phyloP scores from a whole-genome alignment of 2,329 filamentous ascomycete genomes.

The Neofusicoccum umdonicola region DNA sequence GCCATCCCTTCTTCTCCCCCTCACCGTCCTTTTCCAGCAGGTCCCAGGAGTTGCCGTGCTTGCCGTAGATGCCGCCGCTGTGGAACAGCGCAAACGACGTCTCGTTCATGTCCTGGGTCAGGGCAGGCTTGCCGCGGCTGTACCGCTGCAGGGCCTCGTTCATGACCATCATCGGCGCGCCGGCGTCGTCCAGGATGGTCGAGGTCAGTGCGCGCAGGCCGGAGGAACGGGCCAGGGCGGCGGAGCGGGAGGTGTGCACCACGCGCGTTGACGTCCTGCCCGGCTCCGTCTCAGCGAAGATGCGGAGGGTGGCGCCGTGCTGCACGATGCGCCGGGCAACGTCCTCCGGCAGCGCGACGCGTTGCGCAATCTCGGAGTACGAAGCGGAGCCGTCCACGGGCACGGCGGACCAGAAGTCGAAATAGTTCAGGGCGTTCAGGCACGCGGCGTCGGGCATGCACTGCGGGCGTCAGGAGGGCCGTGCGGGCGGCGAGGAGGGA shows the following conservation, averaged over 20 bases:
- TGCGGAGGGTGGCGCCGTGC: slow-evolving; percentile 34
- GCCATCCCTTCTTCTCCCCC: slow-evolving; percentile 32
- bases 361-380: slow-evolving; percentile 29
- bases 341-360: slow-evolving; percentile 27
- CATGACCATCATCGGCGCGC: slow-evolving; percentile 29
- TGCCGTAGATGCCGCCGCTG: slow-evolving; percentile 25
- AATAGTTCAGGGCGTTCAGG: slow-evolving; percentile 52
- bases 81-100: slow-evolving; percentile 32
- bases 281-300: slow-evolving; percentile 30
- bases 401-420: slow-evolving; percentile 54
- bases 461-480: slow-evolving; percentile 26
- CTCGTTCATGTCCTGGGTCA: slow-evolving; percentile 26
- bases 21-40: slow-evolving; percentile 33
- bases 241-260: slow-evolving; percentile 30
- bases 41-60: slow-evolving; percentile 27
- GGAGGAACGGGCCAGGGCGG: slow-evolving; percentile 26
- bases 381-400: slow-evolving; percentile 48
- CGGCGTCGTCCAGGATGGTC: slow-evolving; percentile 27
- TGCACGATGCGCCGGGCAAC: slow-evolving; percentile 33
- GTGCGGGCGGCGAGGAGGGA: background rate
- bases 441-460: slow-evolving; percentile 44
- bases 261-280: slow-evolving; percentile 20
- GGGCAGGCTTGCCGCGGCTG: slow-evolving; percentile 25
- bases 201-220: slow-evolving; percentile 29
- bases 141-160: slow-evolving; percentile 29